These are phyloP conservation scores for Pythium inflatum DNA, from an alignment of 352 stramenopile genomes.

Conservation along the genomic window DNA sequence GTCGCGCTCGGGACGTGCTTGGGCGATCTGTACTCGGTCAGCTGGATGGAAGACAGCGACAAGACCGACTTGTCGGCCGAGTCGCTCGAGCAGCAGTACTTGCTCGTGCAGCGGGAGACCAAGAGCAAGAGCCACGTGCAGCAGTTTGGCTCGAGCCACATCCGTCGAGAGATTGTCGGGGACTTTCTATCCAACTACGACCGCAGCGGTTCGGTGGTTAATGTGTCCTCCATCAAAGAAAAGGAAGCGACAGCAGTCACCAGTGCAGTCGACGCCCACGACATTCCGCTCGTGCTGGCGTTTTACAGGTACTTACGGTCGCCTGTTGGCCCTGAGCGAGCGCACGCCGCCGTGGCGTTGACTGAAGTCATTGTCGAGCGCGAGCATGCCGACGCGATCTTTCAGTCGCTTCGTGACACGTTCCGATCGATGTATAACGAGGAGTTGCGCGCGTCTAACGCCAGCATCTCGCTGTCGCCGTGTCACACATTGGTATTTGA, in stretches of 20 bases:
- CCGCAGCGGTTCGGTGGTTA: too few relatives aligned
- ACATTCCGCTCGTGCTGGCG: constrained; percentile 70
- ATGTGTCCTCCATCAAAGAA: too few relatives aligned
- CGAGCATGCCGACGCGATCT: constrained; percentile 44
- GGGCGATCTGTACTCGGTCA: constrained; percentile 91
- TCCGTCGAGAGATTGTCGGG: constrained; percentile 79
- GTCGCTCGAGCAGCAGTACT: constrained; percentile 78
- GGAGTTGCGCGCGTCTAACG: constrained; percentile 15
- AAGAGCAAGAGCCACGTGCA: constrained; percentile 86
- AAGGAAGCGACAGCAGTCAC: not conserved
- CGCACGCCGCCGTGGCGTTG: constrained; percentile 39
- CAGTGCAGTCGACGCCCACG: constrained; percentile 53
- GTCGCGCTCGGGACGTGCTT: constrained; percentile 79
- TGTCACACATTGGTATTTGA: constrained; percentile 30
- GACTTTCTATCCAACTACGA: constrained; percentile 87
- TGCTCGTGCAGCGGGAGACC: constrained; percentile 70
- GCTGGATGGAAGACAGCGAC: constrained; percentile 93
- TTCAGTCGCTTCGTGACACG: not conserved
- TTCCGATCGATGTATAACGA: not conserved
- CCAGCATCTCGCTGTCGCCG: not conserved
- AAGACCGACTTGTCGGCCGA: constrained; percentile 79
- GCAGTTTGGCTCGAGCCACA: constrained; percentile 54
- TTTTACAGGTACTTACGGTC: constrained; percentile 81
- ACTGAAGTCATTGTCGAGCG: constrained; percentile 45
- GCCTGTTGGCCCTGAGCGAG: constrained; percentile 35